A percentile compares a stretch with the other conserved stretches of the same genome.
Conservation (phyloP, 768 basidiomycete species). For the Kwoniella heveanensis region DNA sequence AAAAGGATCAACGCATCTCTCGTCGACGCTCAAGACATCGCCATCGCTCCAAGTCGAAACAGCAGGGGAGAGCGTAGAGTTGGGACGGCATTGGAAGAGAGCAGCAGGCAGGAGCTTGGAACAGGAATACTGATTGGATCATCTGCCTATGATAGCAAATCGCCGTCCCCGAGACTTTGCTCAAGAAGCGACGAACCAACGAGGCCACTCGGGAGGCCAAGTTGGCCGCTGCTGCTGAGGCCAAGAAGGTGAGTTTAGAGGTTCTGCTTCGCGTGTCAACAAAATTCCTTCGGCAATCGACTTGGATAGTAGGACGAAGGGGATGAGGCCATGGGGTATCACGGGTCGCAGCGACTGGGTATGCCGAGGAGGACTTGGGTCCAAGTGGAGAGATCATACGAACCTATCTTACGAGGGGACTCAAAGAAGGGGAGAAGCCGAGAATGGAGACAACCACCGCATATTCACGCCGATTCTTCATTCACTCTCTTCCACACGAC, state of each 20-base stretch:
- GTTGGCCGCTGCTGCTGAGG: conserved; percentile 75
- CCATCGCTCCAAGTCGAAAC: not conserved
- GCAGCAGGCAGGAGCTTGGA: conserved; percentile 10
- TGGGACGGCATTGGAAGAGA: not conserved
- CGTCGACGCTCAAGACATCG: not conserved
- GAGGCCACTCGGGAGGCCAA: conserved; percentile 95
- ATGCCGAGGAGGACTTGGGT: too few species aligned
- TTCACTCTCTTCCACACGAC: conserved; percentile 35
- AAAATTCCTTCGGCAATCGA: not conserved
- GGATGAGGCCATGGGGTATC: too few species aligned
- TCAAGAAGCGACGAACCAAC: conserved; percentile 98
- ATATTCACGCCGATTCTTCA: conserved; percentile 1
- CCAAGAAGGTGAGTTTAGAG: conserved; percentile 74
- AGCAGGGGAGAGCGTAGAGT: not conserved
- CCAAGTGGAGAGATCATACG: too few species aligned
- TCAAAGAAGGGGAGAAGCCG: not conserved
- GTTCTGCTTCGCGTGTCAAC: conserved; percentile 1
- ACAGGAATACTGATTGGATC: conserved; percentile 16
- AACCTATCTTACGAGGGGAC: too few species aligned
- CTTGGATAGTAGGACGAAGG: not conserved
- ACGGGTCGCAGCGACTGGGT: too few species aligned
- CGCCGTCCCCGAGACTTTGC: conserved; percentile 98
- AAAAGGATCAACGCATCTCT: too few species aligned
- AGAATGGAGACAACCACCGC: conserved; percentile 4
- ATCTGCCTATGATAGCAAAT: conserved; percentile 58